Base-by-base conservation (phyloP, 2,329 filamentous ascomycete species). In the Colletotrichum gigasporum region DNA sequence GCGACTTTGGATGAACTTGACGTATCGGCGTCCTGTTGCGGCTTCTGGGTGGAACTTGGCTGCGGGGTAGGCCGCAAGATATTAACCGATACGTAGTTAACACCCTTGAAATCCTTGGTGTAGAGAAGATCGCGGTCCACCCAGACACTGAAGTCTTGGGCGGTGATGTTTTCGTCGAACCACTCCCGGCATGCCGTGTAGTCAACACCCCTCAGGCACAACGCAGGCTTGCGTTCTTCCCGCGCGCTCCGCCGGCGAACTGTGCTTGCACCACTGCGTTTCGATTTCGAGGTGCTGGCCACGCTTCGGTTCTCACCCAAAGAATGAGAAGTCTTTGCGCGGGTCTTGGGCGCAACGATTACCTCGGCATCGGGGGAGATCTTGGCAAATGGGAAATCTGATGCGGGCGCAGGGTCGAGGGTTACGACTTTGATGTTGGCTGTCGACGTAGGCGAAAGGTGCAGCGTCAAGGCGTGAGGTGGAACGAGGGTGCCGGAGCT, bases 361-460 rank as follows among this genome's bases (percentile, higher is more conserved):
- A 99, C 94, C 78, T 99, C 96, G 20, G 95, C 95, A 74, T 98
- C 94, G 0, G 94, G 92, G 0, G 93, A 91, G 52, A 99, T 92
- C 77, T 97, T 98, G 24, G 92, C 93, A 74, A 99, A 99, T 0
- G 92, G 85, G 2, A 88, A 85, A 50, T 89, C 87, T 2, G 87
- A 81, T 2, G 91, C 77, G 4, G 90, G 88, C 1, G 88, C 82
- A 1, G 96, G 96, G 2, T 91, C 88, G n/a, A 99, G 82, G 2
- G 93, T 94, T 6, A 93, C 88, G 8, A 98, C 87, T 59, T 90
- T 89, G 67, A 99, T 94, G 72, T 94, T 97, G 9, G 96, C 96
- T 2, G 95, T 97, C 3, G 95, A 97, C 0, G 95, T 98, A 2
- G 94, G 95, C 10, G 96, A 97, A 1, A 99, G 85, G 75, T 99